Base-by-base conservation (phyloP, 2,329 filamentous ascomycete species). In the Phaeosphaeriaceae sp. region DNA sequence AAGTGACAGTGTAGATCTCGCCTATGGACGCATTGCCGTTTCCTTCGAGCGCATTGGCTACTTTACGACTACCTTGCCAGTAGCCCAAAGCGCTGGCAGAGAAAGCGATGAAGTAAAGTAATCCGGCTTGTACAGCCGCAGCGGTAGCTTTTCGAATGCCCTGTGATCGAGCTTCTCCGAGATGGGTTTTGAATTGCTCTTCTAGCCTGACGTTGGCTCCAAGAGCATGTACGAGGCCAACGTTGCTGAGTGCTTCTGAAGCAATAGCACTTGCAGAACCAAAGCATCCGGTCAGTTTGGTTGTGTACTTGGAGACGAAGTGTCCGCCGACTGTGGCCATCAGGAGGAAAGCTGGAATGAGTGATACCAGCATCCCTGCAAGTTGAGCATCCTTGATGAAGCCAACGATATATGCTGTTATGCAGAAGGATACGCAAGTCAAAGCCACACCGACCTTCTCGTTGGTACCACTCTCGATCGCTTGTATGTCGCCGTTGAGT, bases 391-490 rank as follows among this genome's bases (percentile, higher is more conserved):
- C 82, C 66, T 88, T 87, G 70, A 87, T 84, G 62, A 91, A 91
- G 1, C 88, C 87, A 17, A 91, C 85, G 4, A 88, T 80, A 60
- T 89, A 91, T 2, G 88, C 86, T 0, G 89, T 87, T 53, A 90
- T 70, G 68, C 91, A 91, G 73, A 90, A 91, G 1, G 86, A 86
- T 10, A 85, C 73, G 51, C 84, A 87, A 22, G 84, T 82, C 4
- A 91, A 80, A 62, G 85, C 84, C 33, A 90, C 85, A 51, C 88
- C 88, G 17, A 90, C 88, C 72, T 91, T 91, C 74, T 91, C 89
- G 1, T 86, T 88, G 0, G 88, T 90, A 15, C 89, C 89, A 0
- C 84, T 83, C 67, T 89, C 88, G 51, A 91, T 86, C 1, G 85
- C 84, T 57, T 88, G 84, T 33, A 91, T 88, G 66, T 91, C 88